Percentiles rank a stretch among this genome's conserved stretches.
These are phyloP conservation scores for Silene conica DNA, from an alignment of 148 eudicot species.

Conservation along the genomic window DNA sequence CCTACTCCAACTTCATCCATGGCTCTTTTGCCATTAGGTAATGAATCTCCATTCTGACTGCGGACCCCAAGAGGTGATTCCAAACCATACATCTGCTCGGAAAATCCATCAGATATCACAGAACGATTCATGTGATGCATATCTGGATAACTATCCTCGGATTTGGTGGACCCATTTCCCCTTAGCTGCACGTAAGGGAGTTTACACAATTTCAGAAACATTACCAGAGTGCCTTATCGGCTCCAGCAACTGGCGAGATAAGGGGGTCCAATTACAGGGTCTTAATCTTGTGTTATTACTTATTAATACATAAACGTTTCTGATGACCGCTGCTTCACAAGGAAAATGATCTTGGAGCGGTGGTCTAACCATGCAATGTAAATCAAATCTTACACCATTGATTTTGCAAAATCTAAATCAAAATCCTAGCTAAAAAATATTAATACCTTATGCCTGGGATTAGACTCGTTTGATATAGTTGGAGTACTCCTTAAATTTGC, in stretches of 20 bases:
- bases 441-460: conserved; percentile 46
- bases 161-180: conserved; percentile 28
- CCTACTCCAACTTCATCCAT: conserved; percentile 26
- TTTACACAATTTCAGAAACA: neutral
- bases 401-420: conserved; percentile 4
- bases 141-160: conserved; percentile 32
- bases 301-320: no score
- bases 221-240: neutral
- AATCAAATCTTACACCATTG: neutral
- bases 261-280: neutral
- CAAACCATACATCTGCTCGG: conserved; percentile 28
- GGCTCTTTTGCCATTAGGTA: conserved; percentile 13
- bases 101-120: conserved; percentile 27
- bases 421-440: conserved; percentile 3
- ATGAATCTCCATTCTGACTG: conserved; percentile 25
- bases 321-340: neutral
- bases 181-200: conserved; percentile 41
- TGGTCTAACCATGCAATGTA: neutral
- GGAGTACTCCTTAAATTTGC: conserved; percentile 25
- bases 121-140: conserved; percentile 25
- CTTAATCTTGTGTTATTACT: neutral
- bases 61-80: conserved; percentile 29
- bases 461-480: conserved; percentile 28
- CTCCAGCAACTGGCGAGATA: neutral
- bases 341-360: neutral